These are phyloP conservation scores for Metschnikowia matae DNA, from an alignment of 805 yeast genomes.

Conservation along the genomic window DNA sequence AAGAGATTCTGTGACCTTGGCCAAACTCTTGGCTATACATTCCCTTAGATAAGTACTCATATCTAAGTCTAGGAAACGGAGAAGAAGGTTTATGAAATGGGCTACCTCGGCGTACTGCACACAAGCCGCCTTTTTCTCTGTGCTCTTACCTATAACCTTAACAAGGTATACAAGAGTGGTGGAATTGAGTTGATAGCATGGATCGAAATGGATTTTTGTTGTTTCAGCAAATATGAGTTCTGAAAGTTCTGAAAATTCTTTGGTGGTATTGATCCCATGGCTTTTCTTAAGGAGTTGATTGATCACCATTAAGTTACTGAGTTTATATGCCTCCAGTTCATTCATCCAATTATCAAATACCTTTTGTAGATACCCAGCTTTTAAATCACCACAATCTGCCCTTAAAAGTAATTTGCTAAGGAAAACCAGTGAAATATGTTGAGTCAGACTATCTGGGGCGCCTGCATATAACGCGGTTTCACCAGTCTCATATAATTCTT, in stretches of 20 bases:
- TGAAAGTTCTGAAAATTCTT: background rate
- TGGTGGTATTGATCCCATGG: conserved; percentile 6
- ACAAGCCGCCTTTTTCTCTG: background rate
- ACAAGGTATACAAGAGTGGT: conserved; percentile 26
- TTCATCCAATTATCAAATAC: conserved; percentile 18
- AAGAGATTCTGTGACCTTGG: conserved; percentile 41
- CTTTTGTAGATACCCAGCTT: conserved; percentile 16
- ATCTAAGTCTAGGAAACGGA: conserved; percentile 32
- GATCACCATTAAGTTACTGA: conserved; percentile 40
- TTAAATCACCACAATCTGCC: conserved; percentile 34
- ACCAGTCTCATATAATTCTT: conserved; percentile 32
- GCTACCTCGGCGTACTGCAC: conserved; percentile 39
- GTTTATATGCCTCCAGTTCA: conserved; percentile 10
- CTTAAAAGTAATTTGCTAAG: conserved; percentile 53
- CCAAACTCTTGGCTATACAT: conserved; percentile 61
- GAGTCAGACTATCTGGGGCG: conserved; percentile 47
- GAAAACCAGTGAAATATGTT: conserved; percentile 49
- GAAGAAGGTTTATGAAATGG: conserved; percentile 41
- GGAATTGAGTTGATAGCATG: conserved; percentile 7
- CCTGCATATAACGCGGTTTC: conserved; percentile 25
- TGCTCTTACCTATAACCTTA: conserved; percentile 32
- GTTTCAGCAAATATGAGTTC: conserved; percentile 7
- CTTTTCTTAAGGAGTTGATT: conserved; percentile 33
- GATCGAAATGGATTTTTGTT: background rate
- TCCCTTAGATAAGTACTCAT: conserved; percentile 58